phyloP scores from a whole-genome alignment of 257 asterid species.

The Petunia secreta region DNA sequence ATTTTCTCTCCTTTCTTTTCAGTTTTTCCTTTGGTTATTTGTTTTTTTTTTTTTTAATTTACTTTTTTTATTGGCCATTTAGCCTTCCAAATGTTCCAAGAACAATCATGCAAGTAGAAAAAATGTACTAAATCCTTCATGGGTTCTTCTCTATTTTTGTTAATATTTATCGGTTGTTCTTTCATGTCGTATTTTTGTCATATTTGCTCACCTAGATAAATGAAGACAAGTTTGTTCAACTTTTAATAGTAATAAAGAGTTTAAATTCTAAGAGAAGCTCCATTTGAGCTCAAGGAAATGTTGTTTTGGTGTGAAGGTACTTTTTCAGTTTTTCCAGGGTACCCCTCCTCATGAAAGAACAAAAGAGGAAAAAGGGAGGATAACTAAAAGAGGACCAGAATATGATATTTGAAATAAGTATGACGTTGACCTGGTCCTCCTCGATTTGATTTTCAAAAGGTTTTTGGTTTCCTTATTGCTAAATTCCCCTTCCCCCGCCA shows the following conservation, averaged over 20 bases:
- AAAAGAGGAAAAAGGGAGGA: background rate
- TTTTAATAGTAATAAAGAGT: background rate
- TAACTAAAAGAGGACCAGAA: background rate
- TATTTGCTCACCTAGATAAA: slow-evolving; percentile 8
- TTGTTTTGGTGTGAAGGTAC: background rate
- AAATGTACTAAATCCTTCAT: background rate
- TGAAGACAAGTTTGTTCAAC: background rate
- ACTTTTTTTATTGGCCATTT: background rate
- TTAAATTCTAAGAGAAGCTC: background rate
- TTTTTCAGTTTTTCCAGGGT: background rate
- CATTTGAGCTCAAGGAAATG: background rate
- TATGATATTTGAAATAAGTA: background rate
- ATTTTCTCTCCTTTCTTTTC: background rate
- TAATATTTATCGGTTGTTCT: background rate
- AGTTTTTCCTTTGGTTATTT: background rate
- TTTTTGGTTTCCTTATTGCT: background rate
- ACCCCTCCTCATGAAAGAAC: background rate
- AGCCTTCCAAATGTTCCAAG: slow-evolving; percentile 13
- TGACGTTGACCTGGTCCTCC: background rate
- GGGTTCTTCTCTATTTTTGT: background rate
- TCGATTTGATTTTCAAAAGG: background rate
- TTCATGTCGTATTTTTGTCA: background rate
- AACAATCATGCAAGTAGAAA: slow-evolving; percentile 9
- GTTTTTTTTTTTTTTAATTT: background rate
- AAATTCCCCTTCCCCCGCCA: background rate